phyloP scores from a whole-genome alignment of 441 rosid species.

The Pelargonium australe region DNA sequence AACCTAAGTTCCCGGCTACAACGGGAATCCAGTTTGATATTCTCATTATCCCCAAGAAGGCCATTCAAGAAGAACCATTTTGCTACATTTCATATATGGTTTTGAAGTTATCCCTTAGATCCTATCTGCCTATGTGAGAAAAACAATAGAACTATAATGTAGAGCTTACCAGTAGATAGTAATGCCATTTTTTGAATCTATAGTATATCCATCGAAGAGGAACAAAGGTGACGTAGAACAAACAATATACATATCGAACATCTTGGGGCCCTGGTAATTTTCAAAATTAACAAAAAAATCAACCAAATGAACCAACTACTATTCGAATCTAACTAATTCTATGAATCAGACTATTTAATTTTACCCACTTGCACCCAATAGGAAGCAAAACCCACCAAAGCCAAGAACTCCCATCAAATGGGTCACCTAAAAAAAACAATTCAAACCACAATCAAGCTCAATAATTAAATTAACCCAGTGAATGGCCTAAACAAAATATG shows the following conservation, averaged over 20 bases:
- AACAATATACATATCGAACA: constrained; percentile 71
- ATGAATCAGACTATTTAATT: constrained; percentile 6
- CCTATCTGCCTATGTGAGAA: not conserved
- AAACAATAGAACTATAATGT: not conserved
- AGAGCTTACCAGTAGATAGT: constrained; percentile 80
- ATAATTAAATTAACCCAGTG: not conserved
- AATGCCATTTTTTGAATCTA: constrained; percentile 93
- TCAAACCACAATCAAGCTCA: not conserved
- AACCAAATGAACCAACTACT: constrained; percentile 4
- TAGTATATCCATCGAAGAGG: constrained; percentile 97
- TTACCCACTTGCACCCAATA: constrained; percentile 84
- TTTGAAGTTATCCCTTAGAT: no score
- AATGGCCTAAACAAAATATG: no score
- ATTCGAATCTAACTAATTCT: not conserved
- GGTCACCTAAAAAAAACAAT: constrained; percentile 49
- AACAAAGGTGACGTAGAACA: constrained; percentile 73
- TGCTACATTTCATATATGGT: not conserved
- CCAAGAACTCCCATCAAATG: constrained; percentile 89
- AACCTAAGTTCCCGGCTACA: not conserved
- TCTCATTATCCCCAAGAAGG: not conserved
- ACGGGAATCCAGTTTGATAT: not conserved
- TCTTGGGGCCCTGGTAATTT: constrained; percentile 70
- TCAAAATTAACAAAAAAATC: constrained; percentile 4
- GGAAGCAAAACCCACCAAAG: constrained; percentile 84
- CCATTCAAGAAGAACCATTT: not conserved